These are phyloP conservation scores for Ambrosia trifida DNA, from an alignment of 129 eudicot species.

Conservation along the genomic window DNA sequence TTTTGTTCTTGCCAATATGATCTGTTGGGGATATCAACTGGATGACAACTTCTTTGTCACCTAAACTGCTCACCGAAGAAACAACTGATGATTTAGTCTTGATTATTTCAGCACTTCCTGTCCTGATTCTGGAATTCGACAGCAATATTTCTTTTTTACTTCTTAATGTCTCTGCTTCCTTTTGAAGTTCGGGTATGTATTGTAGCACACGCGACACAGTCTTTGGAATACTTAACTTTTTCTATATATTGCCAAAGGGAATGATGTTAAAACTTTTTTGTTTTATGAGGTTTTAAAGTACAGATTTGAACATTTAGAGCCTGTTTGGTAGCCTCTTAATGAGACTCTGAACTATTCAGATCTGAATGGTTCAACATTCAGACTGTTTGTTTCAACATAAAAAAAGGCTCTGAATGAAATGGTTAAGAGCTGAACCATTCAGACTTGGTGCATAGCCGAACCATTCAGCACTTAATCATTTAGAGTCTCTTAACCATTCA, in stretches of 20 bases:
- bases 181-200: constrained; percentile 47
- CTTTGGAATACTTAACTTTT: constrained; percentile 40
- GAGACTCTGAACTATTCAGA: too few species aligned
- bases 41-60: constrained; percentile 35
- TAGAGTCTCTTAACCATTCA: too few species aligned
- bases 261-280: neutral
- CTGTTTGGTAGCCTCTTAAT: too few species aligned
- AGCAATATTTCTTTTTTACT: constrained; percentile 24
- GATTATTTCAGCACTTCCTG: neutral
- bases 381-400: too few species aligned
- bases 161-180: constrained; percentile 35
- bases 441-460: too few species aligned
- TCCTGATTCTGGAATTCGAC: neutral
- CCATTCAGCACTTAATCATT: too few species aligned
- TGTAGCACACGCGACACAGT: constrained; percentile 27
- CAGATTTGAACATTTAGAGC: too few species aligned
- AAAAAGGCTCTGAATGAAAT: too few species aligned
- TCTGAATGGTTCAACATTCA: too few species aligned
- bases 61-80: constrained; percentile 30
- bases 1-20: neutral
- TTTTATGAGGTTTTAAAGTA: too few species aligned
- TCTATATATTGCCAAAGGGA: constrained; percentile 35
- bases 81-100: neutral
- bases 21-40: constrained; percentile 21
- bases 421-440: too few species aligned